A percentile compares a stretch with the other conserved stretches of the same genome.
phyloP scores from a whole-genome alignment of 352 stramenopile species.

The Phytophthora boehmeriae region DNA sequence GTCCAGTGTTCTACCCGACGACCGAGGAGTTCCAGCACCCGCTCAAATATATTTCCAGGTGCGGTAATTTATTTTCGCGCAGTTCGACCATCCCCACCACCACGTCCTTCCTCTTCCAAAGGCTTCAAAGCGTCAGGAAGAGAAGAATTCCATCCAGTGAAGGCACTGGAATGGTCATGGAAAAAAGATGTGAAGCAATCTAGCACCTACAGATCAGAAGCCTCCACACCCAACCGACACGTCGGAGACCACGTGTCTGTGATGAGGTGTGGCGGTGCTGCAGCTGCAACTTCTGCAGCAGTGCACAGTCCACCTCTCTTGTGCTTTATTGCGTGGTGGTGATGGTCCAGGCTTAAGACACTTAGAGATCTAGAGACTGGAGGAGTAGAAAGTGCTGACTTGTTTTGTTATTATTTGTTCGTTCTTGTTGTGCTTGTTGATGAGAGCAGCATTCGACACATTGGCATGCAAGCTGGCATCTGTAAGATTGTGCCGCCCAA shows the following conservation, averaged over 20 bases:
- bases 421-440: background rate
- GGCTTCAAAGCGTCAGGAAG: background rate
- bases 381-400: background rate
- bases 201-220: no score
- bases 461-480: slow-evolving; percentile 95
- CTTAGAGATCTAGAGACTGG: background rate
- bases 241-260: no score
- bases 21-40: slow-evolving; percentile 89
- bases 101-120: background rate
- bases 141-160: background rate
- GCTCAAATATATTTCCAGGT: slow-evolving; percentile 93
- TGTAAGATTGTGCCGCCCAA: slow-evolving; percentile 98
- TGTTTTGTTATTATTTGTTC: slow-evolving; percentile 9
- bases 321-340: no score
- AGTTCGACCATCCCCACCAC: slow-evolving; percentile 3
- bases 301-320: no score
- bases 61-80: slow-evolving; percentile 54
- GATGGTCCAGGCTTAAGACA: no score
- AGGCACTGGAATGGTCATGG: background rate
- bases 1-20: slow-evolving; percentile 88
- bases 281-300: no score
- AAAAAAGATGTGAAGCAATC: no score
- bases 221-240: no score
- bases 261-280: no score
- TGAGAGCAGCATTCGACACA: slow-evolving; percentile 74